A percentile compares a stretch with the other conserved stretches of the same genome.
These are phyloP conservation scores for Pancytospora philotis DNA, from an alignment of 371 early-diverging fungal genomes.

Conservation along the genomic window DNA sequence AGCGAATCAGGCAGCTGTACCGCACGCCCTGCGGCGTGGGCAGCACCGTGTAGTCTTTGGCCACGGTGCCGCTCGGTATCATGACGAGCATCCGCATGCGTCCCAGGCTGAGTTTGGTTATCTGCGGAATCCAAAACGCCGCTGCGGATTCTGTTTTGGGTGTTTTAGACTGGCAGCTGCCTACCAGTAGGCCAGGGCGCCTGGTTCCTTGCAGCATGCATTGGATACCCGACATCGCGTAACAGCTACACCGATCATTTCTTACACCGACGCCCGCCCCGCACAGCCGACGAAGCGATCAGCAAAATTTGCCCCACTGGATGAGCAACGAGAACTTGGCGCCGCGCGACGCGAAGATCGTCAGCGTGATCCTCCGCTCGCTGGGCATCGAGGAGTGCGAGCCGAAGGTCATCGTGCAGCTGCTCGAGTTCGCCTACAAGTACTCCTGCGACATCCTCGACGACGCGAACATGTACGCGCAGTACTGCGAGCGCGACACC, in stretches of 20 bases:
- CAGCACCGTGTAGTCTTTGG: background rate
- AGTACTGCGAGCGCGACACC: slow-evolving; percentile 72
- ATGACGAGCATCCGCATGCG: background rate
- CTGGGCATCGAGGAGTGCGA: slow-evolving; percentile 84
- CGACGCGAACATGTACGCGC: slow-evolving; percentile 80
- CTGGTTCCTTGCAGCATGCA: no score
- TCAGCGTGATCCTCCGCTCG: slow-evolving; percentile 76
- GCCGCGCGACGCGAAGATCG: slow-evolving; percentile 77
- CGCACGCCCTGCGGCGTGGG: background rate
- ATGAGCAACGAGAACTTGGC: slow-evolving; percentile 54
- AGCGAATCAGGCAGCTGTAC: background rate
- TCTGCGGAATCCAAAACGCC: no score
- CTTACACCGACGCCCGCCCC: no score
- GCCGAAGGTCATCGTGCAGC: slow-evolving; percentile 81
- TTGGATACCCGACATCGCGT: no score
- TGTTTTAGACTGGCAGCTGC: no score
- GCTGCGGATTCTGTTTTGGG: no score
- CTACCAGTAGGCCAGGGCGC: no score
- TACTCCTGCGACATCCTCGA: slow-evolving; percentile 81
- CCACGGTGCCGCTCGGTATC: background rate
- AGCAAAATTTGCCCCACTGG: slow-evolving; percentile 1
- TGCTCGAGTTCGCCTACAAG: slow-evolving; percentile 84
- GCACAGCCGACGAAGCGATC: no score
- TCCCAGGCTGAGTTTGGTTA: no score
- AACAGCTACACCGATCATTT: no score